Conservation (phyloP, 495 filamentous ascomycete species). For the Massariosphaeria phaeospora region DNA sequence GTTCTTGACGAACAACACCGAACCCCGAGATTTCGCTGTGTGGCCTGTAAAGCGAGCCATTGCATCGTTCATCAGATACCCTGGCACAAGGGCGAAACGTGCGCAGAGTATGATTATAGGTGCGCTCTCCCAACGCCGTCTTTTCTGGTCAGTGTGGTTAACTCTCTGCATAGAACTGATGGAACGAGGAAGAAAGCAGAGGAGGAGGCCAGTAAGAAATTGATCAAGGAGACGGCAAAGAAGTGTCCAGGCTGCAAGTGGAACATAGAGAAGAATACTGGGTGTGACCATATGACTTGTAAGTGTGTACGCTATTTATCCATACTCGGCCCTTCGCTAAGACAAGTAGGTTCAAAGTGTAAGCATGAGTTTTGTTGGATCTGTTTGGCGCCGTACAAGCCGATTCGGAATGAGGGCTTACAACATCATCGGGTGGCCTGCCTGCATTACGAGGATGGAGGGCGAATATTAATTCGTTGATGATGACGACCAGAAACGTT, state of each 20-base stretch:
- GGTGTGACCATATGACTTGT: slow-evolving; percentile 43
- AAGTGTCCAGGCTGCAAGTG: slow-evolving; percentile 38
- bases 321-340: background rate
- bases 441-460: no score
- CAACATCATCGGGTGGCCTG: no score
- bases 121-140: background rate
- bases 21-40: slow-evolving; percentile 36
- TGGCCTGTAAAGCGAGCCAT: slow-evolving; percentile 36
- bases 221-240: slow-evolving; percentile 32
- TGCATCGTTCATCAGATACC: slow-evolving; percentile 40
- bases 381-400: slow-evolving; percentile 29
- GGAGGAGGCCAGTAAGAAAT: slow-evolving; percentile 28
- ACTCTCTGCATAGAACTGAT: slow-evolving; percentile 14
- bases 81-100: slow-evolving; percentile 43
- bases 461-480: no score
- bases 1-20: slow-evolving; percentile 11
- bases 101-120: slow-evolving; percentile 40
- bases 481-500: no score
- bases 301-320: slow-evolving; percentile 12
- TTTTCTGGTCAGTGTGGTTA: background rate
- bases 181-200: slow-evolving; percentile 27
- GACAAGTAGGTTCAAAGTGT: slow-evolving; percentile 36
- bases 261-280: slow-evolving; percentile 38
- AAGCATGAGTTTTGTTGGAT: slow-evolving; percentile 37
- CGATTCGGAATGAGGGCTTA: slow-evolving; percentile 16